A percentile compares a stretch with the other conserved stretches of the same genome.
Conservation (phyloP, 2,329 filamentous ascomycete species). For the Colletotrichum orchidophilum region DNA sequence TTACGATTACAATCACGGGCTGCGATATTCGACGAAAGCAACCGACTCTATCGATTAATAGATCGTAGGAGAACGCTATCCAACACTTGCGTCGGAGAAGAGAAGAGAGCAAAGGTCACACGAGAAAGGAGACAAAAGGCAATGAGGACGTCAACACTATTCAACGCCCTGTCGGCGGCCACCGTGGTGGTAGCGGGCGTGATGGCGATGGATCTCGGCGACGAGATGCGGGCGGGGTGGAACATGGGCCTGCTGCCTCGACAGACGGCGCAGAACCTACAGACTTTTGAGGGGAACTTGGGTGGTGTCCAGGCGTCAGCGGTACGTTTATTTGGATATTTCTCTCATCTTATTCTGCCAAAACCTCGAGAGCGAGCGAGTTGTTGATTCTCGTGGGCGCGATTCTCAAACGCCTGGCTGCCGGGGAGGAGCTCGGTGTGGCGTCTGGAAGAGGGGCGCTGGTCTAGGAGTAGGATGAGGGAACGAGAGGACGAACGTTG, state of each 20-base stretch:
- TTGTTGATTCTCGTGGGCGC: background rate
- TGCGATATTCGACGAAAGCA: background rate
- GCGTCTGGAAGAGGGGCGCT: too few relatives aligned
- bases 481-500: background rate
- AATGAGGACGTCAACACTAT: constrained; percentile 7
- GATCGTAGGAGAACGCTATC: background rate
- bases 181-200: constrained; percentile 11
- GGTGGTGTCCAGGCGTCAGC: constrained; percentile 48
- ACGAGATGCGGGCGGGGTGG: constrained; percentile 46
- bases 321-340: constrained; percentile 38
- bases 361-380: background rate
- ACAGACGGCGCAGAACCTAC: constrained; percentile 47
- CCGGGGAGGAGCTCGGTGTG: background rate
- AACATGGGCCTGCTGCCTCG: constrained; percentile 47
- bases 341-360: background rate
- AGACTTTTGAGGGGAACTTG: constrained; percentile 51
- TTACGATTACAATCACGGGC: background rate
- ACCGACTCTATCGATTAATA: background rate
- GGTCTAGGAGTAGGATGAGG: constrained; percentile 11
- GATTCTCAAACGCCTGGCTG: background rate
- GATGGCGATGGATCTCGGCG: constrained; percentile 39
- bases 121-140: background rate
- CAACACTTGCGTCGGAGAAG: background rate
- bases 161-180: background rate
- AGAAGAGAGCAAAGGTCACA: too few relatives aligned